Evolutionary conservation across 176 grass and related monocot species (phyloP).

Genomic region (Triticum monococcum): DNA sequence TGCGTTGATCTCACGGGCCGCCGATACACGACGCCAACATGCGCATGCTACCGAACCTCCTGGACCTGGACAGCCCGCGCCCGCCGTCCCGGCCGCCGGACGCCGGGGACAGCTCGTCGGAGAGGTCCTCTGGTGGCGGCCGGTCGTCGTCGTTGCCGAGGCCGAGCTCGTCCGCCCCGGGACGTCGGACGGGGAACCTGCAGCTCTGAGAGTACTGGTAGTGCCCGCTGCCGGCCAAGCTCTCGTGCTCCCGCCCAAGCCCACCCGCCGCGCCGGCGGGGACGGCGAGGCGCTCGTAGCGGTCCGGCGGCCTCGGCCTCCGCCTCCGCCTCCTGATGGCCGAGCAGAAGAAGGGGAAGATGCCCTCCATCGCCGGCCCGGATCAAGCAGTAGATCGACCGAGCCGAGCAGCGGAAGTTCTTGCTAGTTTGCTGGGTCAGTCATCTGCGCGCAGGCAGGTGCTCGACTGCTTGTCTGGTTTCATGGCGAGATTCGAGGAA

Average conservation of each 20-base stretch:
- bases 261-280: too few species aligned
- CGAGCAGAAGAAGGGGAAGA: constrained; percentile 34
- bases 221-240: not conserved
- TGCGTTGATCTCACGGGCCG: constrained; percentile 10
- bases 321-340: constrained; percentile 38
- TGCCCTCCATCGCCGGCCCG: not conserved
- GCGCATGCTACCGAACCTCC: constrained; percentile 27
- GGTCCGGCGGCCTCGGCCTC: constrained; percentile 14
- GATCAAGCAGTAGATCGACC: too few species aligned
- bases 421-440: not conserved
- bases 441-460: not conserved
- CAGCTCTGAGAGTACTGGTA: constrained; percentile 24
- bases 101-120: not conserved
- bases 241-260: not conserved
- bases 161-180: constrained; percentile 23
- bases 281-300: constrained; percentile 2
- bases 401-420: not conserved
- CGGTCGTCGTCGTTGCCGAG: not conserved
- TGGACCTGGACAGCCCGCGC: constrained; percentile 28
- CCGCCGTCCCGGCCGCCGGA: not conserved
- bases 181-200: constrained; percentile 17
- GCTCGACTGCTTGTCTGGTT: not conserved
- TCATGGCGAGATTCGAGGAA: not conserved
- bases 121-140: not conserved
- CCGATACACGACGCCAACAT: constrained; percentile 24